A percentile compares a stretch with the other conserved stretches of the same genome.
Conservation (phyloP, 129 eudicot species). For the Kitagawia praeruptora region DNA sequence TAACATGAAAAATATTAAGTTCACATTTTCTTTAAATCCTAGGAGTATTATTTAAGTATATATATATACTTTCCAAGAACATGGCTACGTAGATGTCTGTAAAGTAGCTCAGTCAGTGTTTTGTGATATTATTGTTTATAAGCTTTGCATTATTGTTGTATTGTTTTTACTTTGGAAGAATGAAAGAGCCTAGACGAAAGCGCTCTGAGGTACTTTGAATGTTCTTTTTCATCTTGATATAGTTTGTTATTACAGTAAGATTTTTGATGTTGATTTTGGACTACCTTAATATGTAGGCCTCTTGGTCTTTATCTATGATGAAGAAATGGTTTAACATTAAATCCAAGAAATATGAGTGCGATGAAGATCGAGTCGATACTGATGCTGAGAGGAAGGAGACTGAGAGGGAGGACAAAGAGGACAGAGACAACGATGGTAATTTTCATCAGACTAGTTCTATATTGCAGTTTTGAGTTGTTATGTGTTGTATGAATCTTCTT, state of each 20-base stretch:
- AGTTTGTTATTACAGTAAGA: background rate
- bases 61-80: slow-evolving; percentile 9
- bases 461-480: background rate
- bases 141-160: background rate
- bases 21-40: slow-evolving; percentile 2
- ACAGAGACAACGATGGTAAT: slow-evolving; percentile 45
- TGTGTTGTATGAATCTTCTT: background rate
- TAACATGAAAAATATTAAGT: background rate
- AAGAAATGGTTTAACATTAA: slow-evolving; percentile 93
- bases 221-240: slow-evolving; percentile 5
- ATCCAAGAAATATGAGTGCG: slow-evolving; percentile 64
- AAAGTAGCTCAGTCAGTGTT: background rate
- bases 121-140: slow-evolving; percentile 6
- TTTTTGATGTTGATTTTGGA: slow-evolving; percentile 2
- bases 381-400: slow-evolving; percentile 66
- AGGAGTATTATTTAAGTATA: background rate
- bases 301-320: slow-evolving; percentile 97
- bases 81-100: slow-evolving; percentile 1
- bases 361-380: slow-evolving; percentile 92
- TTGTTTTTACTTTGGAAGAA: slow-evolving; percentile 14
- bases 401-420: slow-evolving; percentile 60
- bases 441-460: background rate
- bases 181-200: slow-evolving; percentile 67
- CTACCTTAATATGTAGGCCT: slow-evolving; percentile 39
- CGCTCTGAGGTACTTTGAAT: slow-evolving; percentile 65